These are phyloP conservation scores for Nemania sp. DNA, from an alignment of 2,329 filamentous ascomycete genomes.

Conservation along the genomic window DNA sequence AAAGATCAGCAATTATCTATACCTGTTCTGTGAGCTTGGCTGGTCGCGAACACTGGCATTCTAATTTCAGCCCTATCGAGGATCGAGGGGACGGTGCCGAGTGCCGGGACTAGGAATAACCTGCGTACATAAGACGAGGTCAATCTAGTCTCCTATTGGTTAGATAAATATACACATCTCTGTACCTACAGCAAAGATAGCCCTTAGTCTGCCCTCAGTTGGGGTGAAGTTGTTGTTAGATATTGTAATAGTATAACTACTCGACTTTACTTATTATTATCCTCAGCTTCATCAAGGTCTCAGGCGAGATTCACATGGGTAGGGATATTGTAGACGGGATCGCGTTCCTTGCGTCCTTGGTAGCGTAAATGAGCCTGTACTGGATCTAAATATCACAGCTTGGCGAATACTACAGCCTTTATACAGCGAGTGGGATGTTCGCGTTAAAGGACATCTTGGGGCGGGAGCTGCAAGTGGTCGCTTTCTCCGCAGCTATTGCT, in stretches of 20 bases:
- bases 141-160: constrained; percentile 5
- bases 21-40: background rate
- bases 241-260: background rate
- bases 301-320: background rate
- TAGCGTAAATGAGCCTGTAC: constrained; percentile 16
- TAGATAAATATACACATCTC: background rate
- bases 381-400: constrained; percentile 1
- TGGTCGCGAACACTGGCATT: background rate
- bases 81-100: constrained; percentile 1
- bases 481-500: background rate
- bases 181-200: background rate
- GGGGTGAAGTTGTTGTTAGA: background rate
- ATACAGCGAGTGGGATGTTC: background rate
- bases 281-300: background rate
- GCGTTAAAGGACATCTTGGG: background rate
- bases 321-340: background rate
- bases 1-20: background rate
- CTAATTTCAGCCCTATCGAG: constrained; percentile 1
- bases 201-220: background rate
- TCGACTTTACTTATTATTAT: background rate
- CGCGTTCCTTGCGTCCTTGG: background rate
- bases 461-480: background rate
- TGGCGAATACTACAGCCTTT: constrained; percentile 1
- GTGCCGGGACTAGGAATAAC: background rate
- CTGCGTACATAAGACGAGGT: background rate